These are phyloP conservation scores for Pachyrhizus erosus DNA, from an alignment of 306 rosid species.

Conservation along the genomic window DNA sequence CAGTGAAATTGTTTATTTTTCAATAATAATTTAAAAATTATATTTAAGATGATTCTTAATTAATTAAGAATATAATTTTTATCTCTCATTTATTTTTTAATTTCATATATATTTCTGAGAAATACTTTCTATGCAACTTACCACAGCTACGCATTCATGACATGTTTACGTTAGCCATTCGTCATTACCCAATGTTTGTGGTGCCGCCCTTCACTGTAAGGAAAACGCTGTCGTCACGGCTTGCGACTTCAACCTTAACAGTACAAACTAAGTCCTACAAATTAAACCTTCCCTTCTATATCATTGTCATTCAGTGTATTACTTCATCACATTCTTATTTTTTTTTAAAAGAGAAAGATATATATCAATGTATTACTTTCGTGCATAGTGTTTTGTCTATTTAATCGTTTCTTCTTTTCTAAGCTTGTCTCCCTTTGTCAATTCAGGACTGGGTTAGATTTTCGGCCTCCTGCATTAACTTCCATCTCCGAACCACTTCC, in stretches of 20 bases:
- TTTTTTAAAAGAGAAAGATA: not conserved
- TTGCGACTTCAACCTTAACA: not conserved
- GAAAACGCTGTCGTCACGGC: not conserved
- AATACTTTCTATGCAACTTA: no score
- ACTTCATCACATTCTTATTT: not conserved
- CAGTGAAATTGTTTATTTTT: no score
- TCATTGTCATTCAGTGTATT: not conserved
- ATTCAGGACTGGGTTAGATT: not conserved
- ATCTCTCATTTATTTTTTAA: no score
- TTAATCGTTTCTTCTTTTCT: not conserved
- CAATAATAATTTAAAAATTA: no score
- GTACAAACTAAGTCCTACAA: not conserved
- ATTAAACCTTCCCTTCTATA: not conserved
- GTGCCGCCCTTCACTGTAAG: not conserved
- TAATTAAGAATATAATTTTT: not conserved
- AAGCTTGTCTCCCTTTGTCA: not conserved
- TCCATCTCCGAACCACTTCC: constrained; percentile 9
- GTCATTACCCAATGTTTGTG: not conserved
- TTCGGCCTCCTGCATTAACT: not conserved
- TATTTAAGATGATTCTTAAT: no score
- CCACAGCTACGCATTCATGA: no score
- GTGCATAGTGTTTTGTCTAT: not conserved
- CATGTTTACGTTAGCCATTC: no score
- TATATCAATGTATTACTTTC: not conserved
- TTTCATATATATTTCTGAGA: no score